Evolutionary conservation across 2,329 filamentous ascomycete genomes (phyloP).

Genomic region (Ceratocystis colombiana): DNA sequence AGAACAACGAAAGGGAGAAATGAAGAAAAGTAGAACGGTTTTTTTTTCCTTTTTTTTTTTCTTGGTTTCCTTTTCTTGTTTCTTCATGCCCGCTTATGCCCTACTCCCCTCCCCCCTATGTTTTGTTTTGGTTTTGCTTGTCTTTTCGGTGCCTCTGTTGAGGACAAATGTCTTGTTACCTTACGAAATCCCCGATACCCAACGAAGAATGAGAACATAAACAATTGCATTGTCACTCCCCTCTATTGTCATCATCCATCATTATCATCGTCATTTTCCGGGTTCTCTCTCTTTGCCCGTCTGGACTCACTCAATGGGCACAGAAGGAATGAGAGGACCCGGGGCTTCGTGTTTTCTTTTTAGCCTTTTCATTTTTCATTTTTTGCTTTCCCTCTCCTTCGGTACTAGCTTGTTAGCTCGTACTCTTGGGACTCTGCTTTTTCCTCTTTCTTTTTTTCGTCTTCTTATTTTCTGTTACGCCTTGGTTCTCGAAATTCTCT

Average conservation of each 20-base stretch:
- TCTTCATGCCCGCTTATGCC: conserved; percentile 10
- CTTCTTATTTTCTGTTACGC: background rate
- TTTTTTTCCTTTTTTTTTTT: background rate
- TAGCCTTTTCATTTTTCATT: background rate
- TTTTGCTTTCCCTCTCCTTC: background rate
- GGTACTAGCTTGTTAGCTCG: background rate
- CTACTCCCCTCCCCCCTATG: no score
- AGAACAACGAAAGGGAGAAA: background rate
- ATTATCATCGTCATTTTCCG: background rate
- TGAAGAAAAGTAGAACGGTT: background rate
- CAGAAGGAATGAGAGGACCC: background rate
- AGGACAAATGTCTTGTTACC: conserved; percentile 11
- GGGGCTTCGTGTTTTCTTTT: background rate
- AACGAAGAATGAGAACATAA: conserved; percentile 23
- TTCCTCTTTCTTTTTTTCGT: background rate
- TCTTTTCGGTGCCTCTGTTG: conserved; percentile 16
- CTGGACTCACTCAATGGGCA: background rate
- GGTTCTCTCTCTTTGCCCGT: background rate
- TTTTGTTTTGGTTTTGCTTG: conserved; percentile 16
- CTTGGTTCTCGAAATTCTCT: conserved; percentile 16
- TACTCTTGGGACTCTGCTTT: background rate
- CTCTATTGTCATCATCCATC: background rate
- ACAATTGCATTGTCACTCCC: background rate
- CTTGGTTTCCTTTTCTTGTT: conserved; percentile 19
- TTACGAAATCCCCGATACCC: conserved; percentile 23